Evolutionary conservation across 192 early-diverging fungal genomes (phyloP).

Genomic region (Coemansia sp.): DNA sequence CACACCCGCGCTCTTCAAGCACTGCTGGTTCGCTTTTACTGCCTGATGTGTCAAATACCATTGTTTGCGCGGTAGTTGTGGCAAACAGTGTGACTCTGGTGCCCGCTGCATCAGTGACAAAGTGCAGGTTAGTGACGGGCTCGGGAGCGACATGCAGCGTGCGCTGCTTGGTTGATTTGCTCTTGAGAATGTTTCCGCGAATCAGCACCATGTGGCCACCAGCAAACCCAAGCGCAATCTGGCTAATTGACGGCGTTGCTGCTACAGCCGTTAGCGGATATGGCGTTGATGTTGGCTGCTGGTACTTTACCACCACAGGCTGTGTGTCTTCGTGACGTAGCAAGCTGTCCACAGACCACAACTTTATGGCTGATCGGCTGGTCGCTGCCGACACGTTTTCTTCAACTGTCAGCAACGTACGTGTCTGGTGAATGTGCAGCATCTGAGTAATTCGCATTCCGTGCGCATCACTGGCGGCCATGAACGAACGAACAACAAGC

Average conservation of each 20-base stretch:
- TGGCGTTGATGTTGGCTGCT: conserved; percentile 37
- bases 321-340: conserved; percentile 40
- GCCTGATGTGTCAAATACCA: conserved; percentile 48
- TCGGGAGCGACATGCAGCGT: conserved; percentile 82
- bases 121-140: conserved; percentile 73
- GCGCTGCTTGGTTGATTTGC: conserved; percentile 74
- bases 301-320: conserved; percentile 38
- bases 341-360: conserved; percentile 50
- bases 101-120: conserved; percentile 20
- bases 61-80: conserved; percentile 36
- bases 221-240: conserved; percentile 88
- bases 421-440: conserved; percentile 74
- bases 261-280: conserved; percentile 50
- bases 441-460: conserved; percentile 77
- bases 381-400: conserved; percentile 37
- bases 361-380: conserved; percentile 34
- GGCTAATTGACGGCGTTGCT: conserved; percentile 67
- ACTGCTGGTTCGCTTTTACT: conserved; percentile 39
- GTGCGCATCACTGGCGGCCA: conserved; percentile 54
- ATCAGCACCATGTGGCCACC: conserved; percentile 87
- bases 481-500: conserved; percentile 65
- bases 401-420: conserved; percentile 73
- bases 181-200: conserved; percentile 77
- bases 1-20: conserved; percentile 83
- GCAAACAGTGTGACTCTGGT: conserved; percentile 33